Evolutionary conservation across 345 rosid genomes (phyloP), one percentile per base, ranked within the genome.

Genomic region (Aethionema arabicum): DNA sequence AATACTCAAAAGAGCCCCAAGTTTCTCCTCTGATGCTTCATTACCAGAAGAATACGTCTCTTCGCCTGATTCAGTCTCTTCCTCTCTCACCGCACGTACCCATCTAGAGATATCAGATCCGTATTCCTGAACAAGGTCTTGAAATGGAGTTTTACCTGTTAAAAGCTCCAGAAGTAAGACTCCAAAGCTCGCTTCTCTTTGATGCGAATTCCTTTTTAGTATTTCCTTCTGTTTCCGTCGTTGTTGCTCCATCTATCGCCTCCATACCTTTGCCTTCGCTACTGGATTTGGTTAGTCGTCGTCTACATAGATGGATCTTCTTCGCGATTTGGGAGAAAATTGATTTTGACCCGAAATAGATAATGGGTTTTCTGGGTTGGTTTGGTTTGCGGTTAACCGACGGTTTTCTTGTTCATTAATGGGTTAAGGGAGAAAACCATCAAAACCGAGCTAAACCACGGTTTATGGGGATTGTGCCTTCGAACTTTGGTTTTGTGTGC

Each of bases 141-240:
- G 96, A 79, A 79, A 87, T 0, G 99, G 97, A 48, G 97, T 93
- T 76, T 84, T 90, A 7, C 97, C 99, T 0, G 97, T 93, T 14
- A 93, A 72, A 53, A 93, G 95, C 78, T 93, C 99, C 55, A 93
- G 59, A 11, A 93, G 80, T 37, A 93, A 88, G 32, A 90, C 96
- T 0, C 99, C 97, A 3, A 84, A 90, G 88, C 99, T 88, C 98
- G 4, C 59, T 63, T 63, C 8, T 63, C 49, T 63, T 69, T 95
- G 93, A 92, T 8, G 95, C 79, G 70, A 88, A 85, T 1, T 67
- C 85, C 11, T 82, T 84, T 45, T 74, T 55, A 15, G 42, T 69
- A 36, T 80, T 72, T 11, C 53, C 69, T 37, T 56, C 65, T 56
- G 64, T 50, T 42, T 43, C 72, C 0, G 6, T 35, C 3, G 10